These are phyloP conservation scores for Penicillium sp. DNA, from an alignment of 2,329 filamentous ascomycete species.

Conservation along the genomic window DNA sequence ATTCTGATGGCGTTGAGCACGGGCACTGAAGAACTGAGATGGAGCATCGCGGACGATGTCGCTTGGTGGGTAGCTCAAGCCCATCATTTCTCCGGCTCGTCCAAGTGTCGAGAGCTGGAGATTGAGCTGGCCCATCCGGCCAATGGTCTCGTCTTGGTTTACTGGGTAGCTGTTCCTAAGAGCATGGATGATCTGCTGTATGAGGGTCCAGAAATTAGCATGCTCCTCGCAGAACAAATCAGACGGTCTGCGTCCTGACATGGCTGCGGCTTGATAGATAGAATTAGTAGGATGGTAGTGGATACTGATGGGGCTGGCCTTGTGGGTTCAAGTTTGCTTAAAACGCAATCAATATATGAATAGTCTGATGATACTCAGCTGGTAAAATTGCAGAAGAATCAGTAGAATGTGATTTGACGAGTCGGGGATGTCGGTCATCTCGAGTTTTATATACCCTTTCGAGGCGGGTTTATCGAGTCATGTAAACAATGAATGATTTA, in stretches of 20 bases:
- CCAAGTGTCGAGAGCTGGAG: neutral
- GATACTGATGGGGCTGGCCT: neutral
- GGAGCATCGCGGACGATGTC: neutral
- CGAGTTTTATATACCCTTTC: neutral
- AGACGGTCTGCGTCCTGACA: neutral
- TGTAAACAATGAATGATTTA: neutral
- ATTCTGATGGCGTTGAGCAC: neutral
- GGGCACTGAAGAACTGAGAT: neutral
- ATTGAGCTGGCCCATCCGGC: neutral
- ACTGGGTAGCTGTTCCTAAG: neutral
- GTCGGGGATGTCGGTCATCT: neutral
- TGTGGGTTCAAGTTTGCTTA: neutral
- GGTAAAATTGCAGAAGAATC: too few relatives aligned
- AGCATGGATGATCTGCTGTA: neutral
- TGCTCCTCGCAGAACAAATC: neutral
- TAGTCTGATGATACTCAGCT: neutral
- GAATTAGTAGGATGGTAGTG: neutral
- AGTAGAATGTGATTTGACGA: neutral
- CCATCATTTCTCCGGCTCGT: neutral
- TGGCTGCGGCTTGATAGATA: neutral
- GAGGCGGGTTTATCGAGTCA: neutral
- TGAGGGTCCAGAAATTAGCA: neutral
- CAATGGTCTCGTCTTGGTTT: neutral
- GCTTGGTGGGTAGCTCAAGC: neutral
- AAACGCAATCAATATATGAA: neutral